Evolutionary conservation across 2,329 filamentous ascomycete genomes (phyloP), one percentile per base, ranked within the genome.

Genomic region (Endothia cerciana): DNA sequence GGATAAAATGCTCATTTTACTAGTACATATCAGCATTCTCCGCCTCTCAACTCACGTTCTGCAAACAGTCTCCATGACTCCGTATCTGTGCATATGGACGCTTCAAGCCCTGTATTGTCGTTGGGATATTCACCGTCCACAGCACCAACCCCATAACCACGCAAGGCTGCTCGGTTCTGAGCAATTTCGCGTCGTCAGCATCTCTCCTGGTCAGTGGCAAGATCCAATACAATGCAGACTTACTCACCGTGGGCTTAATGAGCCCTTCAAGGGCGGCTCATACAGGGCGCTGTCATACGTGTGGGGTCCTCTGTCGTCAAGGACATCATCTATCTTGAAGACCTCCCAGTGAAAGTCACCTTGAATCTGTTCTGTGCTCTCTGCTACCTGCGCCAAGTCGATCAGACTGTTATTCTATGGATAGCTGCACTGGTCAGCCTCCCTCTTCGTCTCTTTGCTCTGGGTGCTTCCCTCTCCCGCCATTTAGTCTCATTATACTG

Each of bases 351-450:
- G 6, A n/a, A 41, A 19, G 30, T 63, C 28, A 65, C 64, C 0
- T 15, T 63, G 53, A 65, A 65, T 11, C 43, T 65, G 33, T 59
- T 51, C 19, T 65, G 64, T 19, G 64, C 59, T 38, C 43, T 63
- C 10, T 13, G 25, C 1, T 45, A 59, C 38, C 53, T 63, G 1
- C 22, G 64, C 1, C 45, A 45, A 15, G 7, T 4, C n/a, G 53
- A 63, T 5, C 7, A 19, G 10, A 33, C 11, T n/a, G 22, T 25
- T 10, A 10, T n/a, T 2, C 3, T 62, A 25, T 65, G 64, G 64
- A 33, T 65, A 6, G 59, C 58, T 22, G 53, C 64, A 59, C 25
- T 65, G 10, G 59, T 65, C 25, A 45, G 59, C 3, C 15, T 28
- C 17, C 7, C n/a, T 25, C 22, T 25, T 25, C 4, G 1, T 25